Evolutionary conservation across 2,329 filamentous ascomycete species (phyloP).

Genomic region (Pseudocercospora fuligena): DNA sequence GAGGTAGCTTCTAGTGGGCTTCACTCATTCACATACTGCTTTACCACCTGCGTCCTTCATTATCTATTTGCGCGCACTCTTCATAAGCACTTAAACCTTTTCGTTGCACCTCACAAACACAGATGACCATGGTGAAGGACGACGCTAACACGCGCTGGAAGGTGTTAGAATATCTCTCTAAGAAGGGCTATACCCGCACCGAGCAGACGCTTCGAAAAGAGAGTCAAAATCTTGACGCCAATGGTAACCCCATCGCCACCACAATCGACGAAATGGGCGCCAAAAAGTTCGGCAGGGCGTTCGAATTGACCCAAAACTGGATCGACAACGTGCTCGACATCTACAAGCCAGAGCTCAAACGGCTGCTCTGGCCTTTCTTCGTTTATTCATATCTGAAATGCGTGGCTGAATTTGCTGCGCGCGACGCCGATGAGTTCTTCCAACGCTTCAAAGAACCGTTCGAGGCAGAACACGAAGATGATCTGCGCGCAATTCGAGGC

Average conservation of each 20-base stretch:
- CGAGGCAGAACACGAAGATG: constrained; percentile 76
- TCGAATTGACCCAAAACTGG: constrained; percentile 62
- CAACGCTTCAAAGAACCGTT: constrained; percentile 71
- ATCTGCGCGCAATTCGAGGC: constrained; percentile 74
- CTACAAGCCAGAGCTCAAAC: constrained; percentile 90
- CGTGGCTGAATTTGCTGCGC: constrained; percentile 70
- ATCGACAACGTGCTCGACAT: constrained; percentile 90
- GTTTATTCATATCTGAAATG: constrained; percentile 90
- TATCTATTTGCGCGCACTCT: background rate
- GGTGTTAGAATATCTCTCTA: constrained; percentile 93
- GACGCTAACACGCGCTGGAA: constrained; percentile 42
- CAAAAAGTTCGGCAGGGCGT: constrained; percentile 78
- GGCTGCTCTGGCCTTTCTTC: constrained; percentile 90
- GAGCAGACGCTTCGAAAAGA: constrained; percentile 92
- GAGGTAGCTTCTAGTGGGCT: background rate
- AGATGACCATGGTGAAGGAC: constrained; percentile 10
- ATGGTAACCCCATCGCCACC: constrained; percentile 73
- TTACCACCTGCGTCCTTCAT: background rate
- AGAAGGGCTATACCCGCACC: constrained; percentile 91
- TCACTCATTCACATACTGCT: background rate
- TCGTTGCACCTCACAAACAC: background rate
- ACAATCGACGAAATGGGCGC: constrained; percentile 71
- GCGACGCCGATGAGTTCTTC: constrained; percentile 76
- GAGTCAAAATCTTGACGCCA: constrained; percentile 79
- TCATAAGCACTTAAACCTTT: background rate